These are phyloP conservation scores for Daldinia sp. DNA, from an alignment of 2,329 filamentous ascomycete genomes.

Conservation along the genomic window DNA sequence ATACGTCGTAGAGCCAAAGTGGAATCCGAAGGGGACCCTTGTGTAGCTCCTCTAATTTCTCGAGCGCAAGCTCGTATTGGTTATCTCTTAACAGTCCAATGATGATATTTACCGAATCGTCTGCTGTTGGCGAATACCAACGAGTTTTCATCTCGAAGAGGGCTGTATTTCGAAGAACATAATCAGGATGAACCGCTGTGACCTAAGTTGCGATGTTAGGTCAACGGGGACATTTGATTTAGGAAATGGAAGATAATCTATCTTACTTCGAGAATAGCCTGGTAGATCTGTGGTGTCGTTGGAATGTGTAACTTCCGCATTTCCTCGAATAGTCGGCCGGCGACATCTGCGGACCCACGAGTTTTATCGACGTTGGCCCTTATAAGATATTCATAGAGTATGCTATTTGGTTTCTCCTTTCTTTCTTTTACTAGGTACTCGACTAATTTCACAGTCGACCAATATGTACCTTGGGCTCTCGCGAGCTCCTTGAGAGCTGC, in stretches of 20 bases:
- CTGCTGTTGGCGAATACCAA: slow-evolving; percentile 74
- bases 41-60: slow-evolving; percentile 75
- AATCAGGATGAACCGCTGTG: slow-evolving; percentile 87
- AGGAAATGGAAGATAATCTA: slow-evolving; percentile 25
- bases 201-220: slow-evolving; percentile 58
- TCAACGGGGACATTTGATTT: slow-evolving; percentile 1
- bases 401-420: slow-evolving; percentile 64
- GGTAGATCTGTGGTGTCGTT: slow-evolving; percentile 75
- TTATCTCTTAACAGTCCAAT: slow-evolving; percentile 83
- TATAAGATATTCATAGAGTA: slow-evolving; percentile 81
- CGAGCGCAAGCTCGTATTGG: slow-evolving; percentile 84
- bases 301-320: slow-evolving; percentile 73
- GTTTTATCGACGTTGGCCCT: slow-evolving; percentile 73
- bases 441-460: slow-evolving; percentile 61
- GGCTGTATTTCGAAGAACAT: slow-evolving; percentile 77
- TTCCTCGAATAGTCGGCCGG: slow-evolving; percentile 75
- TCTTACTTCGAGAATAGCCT: slow-evolving; percentile 64
- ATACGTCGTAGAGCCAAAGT: slow-evolving; percentile 82
- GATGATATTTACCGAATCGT: slow-evolving; percentile 75
- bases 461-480: slow-evolving; percentile 54
- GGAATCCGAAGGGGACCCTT: slow-evolving; percentile 67
- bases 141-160: slow-evolving; percentile 78
- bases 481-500: slow-evolving; percentile 59
- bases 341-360: slow-evolving; percentile 74
- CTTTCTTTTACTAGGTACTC: slow-evolving; percentile 70